phyloP scores from a whole-genome alignment of 2,329 filamentous ascomycete species.

The Zopfia rhizophila region DNA sequence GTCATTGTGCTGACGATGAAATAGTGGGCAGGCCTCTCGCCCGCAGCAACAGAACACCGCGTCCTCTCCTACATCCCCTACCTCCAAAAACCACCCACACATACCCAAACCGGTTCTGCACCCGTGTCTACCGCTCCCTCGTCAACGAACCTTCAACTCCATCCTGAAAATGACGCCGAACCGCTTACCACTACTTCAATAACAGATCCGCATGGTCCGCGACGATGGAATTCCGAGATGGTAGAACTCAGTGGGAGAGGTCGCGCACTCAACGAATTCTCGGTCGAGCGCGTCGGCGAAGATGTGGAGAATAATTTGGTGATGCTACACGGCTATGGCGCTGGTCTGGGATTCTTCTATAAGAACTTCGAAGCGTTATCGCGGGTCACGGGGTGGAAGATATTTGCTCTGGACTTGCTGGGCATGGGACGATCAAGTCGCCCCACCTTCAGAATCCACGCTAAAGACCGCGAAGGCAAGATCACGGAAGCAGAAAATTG shows the following conservation, averaged over 20 bases:
- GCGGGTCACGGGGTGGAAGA: constrained; percentile 80
- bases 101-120: constrained; percentile 69
- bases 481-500: constrained; percentile 91
- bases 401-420: constrained; percentile 94
- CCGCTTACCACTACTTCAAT: constrained; percentile 58
- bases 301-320: constrained; percentile 85
- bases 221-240: constrained; percentile 86
- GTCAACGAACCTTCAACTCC: constrained; percentile 51
- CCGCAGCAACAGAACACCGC: constrained; percentile 84
- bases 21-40: constrained; percentile 87
- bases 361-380: constrained; percentile 94
- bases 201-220: constrained; percentile 83
- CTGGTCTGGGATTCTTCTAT: constrained; percentile 97
- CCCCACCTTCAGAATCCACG: constrained; percentile 83
- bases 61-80: constrained; percentile 89
- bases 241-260: constrained; percentile 86
- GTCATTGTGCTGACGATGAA: constrained; percentile 20
- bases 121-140: constrained; percentile 57
- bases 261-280: constrained; percentile 91
- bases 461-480: constrained; percentile 82
- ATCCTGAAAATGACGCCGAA: constrained; percentile 49
- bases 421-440: constrained; percentile 92
- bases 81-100: constrained; percentile 76
- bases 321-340: constrained; percentile 96
- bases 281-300: constrained; percentile 84